A percentile compares a stretch with the other conserved stretches of the same genome.
Conservation (phyloP, 208 protist species). For the Wallacemonas sp. region DNA sequence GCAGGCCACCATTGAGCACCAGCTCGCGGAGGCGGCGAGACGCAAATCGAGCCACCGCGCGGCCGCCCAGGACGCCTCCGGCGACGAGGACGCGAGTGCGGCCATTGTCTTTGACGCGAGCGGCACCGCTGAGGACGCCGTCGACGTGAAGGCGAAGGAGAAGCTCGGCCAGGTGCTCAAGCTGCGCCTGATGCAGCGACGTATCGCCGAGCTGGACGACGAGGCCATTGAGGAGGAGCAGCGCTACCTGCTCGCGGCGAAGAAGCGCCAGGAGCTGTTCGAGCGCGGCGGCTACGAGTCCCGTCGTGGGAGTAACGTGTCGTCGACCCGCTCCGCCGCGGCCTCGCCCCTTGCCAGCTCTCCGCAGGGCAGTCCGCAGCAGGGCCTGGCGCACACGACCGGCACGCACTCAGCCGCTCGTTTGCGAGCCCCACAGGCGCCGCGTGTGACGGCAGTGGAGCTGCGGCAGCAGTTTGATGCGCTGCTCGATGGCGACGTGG, state of each 20-base stretch:
- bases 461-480: conserved; percentile 27
- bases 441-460: conserved; percentile 4
- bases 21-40: conserved; percentile 13
- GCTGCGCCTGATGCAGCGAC: conserved; percentile 50
- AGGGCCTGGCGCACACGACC: not conserved
- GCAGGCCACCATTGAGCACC: conserved; percentile 12
- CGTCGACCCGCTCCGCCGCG: not conserved
- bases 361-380: not conserved
- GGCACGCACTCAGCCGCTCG: conserved; percentile 2
- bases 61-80: not conserved
- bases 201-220: conserved; percentile 44
- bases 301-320: not conserved
- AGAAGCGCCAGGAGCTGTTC: not conserved
- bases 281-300: conserved; percentile 15
- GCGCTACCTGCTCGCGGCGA: not conserved
- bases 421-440: not conserved
- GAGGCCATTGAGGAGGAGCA: conserved; percentile 33
- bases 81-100: conserved; percentile 14
- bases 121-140: conserved; percentile 10
- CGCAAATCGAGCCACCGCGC: not conserved
- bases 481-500: conserved; percentile 29
- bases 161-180: conserved; percentile 47
- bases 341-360: not conserved
- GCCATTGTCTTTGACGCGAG: not conserved
- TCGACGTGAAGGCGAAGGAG: conserved; percentile 25